Conservation (phyloP, 768 basidiomycete species). For the Russula emetica region DNA sequence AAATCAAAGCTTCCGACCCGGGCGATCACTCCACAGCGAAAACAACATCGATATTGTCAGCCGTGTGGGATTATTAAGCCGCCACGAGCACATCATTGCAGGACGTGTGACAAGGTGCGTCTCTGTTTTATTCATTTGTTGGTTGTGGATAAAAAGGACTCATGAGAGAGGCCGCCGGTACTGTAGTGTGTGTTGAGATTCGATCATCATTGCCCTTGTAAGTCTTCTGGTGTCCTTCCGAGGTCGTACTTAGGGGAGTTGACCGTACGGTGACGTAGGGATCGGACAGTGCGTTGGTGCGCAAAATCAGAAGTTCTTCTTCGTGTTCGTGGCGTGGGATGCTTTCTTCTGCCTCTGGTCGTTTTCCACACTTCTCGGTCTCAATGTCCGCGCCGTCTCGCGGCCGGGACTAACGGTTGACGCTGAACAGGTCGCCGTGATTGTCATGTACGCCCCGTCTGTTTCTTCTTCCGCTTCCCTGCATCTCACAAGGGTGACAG, state of each 20-base stretch:
- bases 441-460: conserved; percentile 59
- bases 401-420: conserved; percentile 42
- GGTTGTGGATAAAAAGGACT: background rate
- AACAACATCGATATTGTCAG: conserved; percentile 64
- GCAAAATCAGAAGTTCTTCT: conserved; percentile 89
- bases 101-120: conserved; percentile 75
- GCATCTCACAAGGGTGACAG: conserved; percentile 37
- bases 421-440: conserved; percentile 64
- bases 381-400: conserved; percentile 40
- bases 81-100: conserved; percentile 73
- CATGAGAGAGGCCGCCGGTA: background rate
- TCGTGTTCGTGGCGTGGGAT: conserved; percentile 71
- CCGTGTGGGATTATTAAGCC: conserved; percentile 68
- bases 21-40: conserved; percentile 45
- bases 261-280: conserved; percentile 46
- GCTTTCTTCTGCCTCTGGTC: conserved; percentile 58
- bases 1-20: conserved; percentile 34
- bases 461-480: background rate
- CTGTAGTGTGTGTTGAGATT: conserved; percentile 75
- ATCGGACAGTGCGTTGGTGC: conserved; percentile 94
- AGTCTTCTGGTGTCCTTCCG: conserved; percentile 30
- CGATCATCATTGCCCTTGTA: conserved; percentile 90
- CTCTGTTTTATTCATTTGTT: conserved; percentile 3
- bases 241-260: background rate
- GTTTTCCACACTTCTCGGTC: conserved; percentile 54